These are phyloP conservation scores for Casuarina cunninghamiana DNA, from an alignment of 306 rosid genomes.

Conservation along the genomic window DNA sequence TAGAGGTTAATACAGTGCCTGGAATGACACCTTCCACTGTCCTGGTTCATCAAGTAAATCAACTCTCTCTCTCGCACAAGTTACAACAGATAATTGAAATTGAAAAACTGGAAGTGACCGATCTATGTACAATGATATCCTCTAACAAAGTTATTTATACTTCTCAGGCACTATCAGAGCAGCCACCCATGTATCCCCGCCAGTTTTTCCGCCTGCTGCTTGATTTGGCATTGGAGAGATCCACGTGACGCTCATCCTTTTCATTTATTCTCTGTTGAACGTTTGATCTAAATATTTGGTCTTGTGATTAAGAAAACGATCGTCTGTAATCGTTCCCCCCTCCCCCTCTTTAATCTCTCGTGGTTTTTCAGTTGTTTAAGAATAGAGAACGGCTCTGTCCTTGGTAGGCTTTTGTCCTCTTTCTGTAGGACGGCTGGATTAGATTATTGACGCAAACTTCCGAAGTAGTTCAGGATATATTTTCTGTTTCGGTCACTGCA, in stretches of 20 bases:
- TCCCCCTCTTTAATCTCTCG: no score
- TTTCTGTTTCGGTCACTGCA: no score
- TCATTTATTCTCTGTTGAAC: slow-evolving; percentile 14
- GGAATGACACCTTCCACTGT: slow-evolving; percentile 99
- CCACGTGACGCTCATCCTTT: slow-evolving; percentile 23
- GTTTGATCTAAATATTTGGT: neutral
- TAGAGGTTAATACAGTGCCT: slow-evolving; percentile 97
- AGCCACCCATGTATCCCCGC: slow-evolving; percentile 84
- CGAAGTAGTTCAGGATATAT: no score
- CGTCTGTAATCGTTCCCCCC: neutral
- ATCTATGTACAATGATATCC: slow-evolving; percentile 13
- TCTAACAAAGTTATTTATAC: neutral
- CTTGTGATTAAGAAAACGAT: neutral
- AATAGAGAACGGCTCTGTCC: no score
- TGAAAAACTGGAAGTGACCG: neutral
- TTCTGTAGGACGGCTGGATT: no score
- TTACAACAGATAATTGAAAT: no score
- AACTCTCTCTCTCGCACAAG: slow-evolving; percentile 4
- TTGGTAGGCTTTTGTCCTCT: no score
- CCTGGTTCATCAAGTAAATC: slow-evolving; percentile 84
- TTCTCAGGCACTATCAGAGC: slow-evolving; percentile 83
- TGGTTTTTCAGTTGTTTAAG: no score
- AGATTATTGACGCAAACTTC: no score
- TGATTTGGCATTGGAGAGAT: slow-evolving; percentile 76
- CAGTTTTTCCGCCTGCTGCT: slow-evolving; percentile 79